phyloP scores from a whole-genome alignment of 768 basidiomycete species.

The Lepiota brunneoincarnata region DNA sequence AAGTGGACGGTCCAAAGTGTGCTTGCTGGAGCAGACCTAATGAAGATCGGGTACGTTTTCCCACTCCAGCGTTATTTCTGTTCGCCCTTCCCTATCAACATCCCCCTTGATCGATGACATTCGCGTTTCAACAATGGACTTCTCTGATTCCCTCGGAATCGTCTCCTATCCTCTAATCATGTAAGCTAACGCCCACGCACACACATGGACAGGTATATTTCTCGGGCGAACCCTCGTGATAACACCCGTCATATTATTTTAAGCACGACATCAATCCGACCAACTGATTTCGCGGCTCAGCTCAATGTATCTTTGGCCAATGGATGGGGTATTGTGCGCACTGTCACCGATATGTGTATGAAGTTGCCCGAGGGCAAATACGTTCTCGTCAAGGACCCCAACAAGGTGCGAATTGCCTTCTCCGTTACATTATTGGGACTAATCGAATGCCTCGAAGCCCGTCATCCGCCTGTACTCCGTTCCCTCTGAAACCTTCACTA shows the following conservation, averaged over 20 bases:
- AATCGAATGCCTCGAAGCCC: conserved; percentile 51
- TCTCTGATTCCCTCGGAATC: conserved; percentile 12
- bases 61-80: conserved; percentile 12
- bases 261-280: conserved; percentile 92
- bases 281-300: conserved; percentile 90
- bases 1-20: conserved; percentile 97
- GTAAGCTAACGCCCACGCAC: conserved; percentile 16
- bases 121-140: conserved; percentile 9
- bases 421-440: conserved; percentile 12
- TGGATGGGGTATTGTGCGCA: conserved; percentile 98
- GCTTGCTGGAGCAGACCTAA: conserved; percentile 89
- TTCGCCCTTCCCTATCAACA: neutral
- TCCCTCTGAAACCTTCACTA: conserved; percentile 83
- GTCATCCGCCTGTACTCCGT: conserved; percentile 93
- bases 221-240: conserved; percentile 90
- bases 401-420: conserved; percentile 63
- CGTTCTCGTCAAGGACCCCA: conserved; percentile 95
- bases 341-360: conserved; percentile 90
- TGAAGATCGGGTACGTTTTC: conserved; percentile 86
- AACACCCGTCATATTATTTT: conserved; percentile 94
- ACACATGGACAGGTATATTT: conserved; percentile 71
- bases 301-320: conserved; percentile 94
- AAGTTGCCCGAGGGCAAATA: conserved; percentile 99
- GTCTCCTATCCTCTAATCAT: conserved; percentile 11
- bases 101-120: conserved; percentile 6